Evolutionary conservation across 139 green algal genomes (phyloP), one percentile per base, ranked within the genome.

Genomic region (Chlorella sorokiniana): DNA sequence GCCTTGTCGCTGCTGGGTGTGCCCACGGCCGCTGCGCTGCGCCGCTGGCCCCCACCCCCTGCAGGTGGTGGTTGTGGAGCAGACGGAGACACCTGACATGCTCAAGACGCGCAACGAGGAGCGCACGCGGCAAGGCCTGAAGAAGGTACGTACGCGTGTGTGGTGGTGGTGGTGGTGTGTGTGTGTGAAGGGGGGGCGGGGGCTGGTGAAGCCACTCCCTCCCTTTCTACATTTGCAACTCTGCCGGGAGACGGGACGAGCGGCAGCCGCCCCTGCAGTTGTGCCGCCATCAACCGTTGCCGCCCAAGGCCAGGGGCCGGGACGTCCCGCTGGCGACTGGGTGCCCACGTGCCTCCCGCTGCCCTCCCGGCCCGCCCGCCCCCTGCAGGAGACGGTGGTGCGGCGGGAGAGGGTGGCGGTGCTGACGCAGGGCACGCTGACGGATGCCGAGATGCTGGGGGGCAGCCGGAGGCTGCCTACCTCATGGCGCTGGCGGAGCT

Each of bases 21-120:
- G 6, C 16, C 25, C 59, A 18, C 59, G 11, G 59, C 59, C 63
- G n/a, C n/a, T n/a, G n/a, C n/a, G n/a, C n/a, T n/a, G n/a, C n/a
- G n/a, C n/a, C n/a, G n/a, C n/a, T 31, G 20, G 29, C 37, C 37
- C 37, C 16, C 6, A 7, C 37, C 37, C 20, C 33, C 3, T 14
- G 10, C 41, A 93, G 33, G 95, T 99, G 70, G 93, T 98, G 41
- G 94, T 98, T 6, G 83, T 99, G 3, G 96, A 99, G 89, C 96
- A 99, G 90, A 96, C 89, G 10, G 96, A 99, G 89, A 99, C 97
- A 0, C 97, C 97, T 9, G 96, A 95, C 40, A 84, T 93, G 91
- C 89, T 99, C 18, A 86, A 79, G 69, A 74, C 85, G 48, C 88
- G 96, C 56, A 99, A 99, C 81, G 90, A 90, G 68, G 77, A 94